Conservation (phyloP, 1,284 basidiomycete genomes). For the Papiliotrema fonsecae region DNA sequence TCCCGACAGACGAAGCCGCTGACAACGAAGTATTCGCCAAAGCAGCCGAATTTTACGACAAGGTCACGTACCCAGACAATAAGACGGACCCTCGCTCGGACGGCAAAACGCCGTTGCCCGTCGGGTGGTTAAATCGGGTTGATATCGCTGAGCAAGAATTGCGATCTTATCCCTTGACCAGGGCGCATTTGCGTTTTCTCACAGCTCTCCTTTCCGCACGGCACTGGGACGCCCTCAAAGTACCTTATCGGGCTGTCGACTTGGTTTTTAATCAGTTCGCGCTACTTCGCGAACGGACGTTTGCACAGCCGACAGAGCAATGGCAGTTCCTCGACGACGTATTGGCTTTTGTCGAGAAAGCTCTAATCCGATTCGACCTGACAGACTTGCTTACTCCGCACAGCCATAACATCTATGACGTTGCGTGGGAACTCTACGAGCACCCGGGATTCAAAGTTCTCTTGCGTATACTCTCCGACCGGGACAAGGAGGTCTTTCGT, state of each 20-base stretch:
- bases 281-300: constrained; percentile 59
- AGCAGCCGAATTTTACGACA: constrained; percentile 60
- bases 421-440: constrained; percentile 42
- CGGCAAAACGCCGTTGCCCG: constrained; percentile 25
- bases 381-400: constrained; percentile 44
- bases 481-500: constrained; percentile 48
- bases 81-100: constrained; percentile 23
- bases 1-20: constrained; percentile 61
- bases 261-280: constrained; percentile 91
- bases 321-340: constrained; percentile 84
- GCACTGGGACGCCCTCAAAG: constrained; percentile 41
- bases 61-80: constrained; percentile 59
- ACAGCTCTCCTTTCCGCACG: constrained; percentile 62
- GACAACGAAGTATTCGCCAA: constrained; percentile 68
- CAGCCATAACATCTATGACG: constrained; percentile 23
- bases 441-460: constrained; percentile 89
- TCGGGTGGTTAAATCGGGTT: constrained; percentile 53
- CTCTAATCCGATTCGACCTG: constrained; percentile 74
- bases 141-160: constrained; percentile 78
- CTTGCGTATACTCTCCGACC: constrained; percentile 68
- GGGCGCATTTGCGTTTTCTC: constrained; percentile 80
- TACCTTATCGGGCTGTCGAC: constrained; percentile 57
- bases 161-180: constrained; percentile 76
- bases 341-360: constrained; percentile 78
- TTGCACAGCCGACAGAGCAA: constrained; percentile 65